Conservation (phyloP, 129 eudicot genomes). For the Kitagawia praeruptora region DNA sequence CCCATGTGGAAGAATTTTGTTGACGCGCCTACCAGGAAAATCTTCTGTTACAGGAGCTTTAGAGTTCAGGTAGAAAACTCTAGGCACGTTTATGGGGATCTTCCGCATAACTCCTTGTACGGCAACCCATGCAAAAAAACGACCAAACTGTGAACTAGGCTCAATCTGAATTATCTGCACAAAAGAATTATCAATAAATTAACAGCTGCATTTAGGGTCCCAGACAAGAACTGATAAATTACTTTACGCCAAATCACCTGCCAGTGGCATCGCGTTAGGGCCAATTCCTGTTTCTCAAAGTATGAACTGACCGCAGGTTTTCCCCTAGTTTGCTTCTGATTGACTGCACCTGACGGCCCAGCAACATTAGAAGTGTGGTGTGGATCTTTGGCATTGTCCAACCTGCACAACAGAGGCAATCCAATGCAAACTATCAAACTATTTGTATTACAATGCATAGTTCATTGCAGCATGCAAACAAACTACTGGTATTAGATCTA, state of each 20-base stretch:
- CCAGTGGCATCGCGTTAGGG: slow-evolving; percentile 73
- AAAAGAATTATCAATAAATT: background rate
- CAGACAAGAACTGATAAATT: background rate
- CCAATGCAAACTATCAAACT: slow-evolving; percentile 13
- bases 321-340: slow-evolving; percentile 37
- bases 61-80: slow-evolving; percentile 85
- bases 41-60: slow-evolving; percentile 96
- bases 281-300: slow-evolving; percentile 66
- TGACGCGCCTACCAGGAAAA: slow-evolving; percentile 93
- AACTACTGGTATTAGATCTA: background rate
- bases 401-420: slow-evolving; percentile 33
- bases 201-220: background rate
- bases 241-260: slow-evolving; percentile 51
- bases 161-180: slow-evolving; percentile 81
- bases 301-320: slow-evolving; percentile 72
- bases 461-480: background rate
- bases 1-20: slow-evolving; percentile 93
- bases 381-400: slow-evolving; percentile 32
- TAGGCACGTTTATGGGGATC: slow-evolving; percentile 69
- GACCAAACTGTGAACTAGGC: slow-evolving; percentile 66
- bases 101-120: slow-evolving; percentile 80
- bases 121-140: slow-evolving; percentile 78
- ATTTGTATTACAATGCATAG: background rate
- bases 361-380: slow-evolving; percentile 28
- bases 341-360: slow-evolving; percentile 27